Evolutionary conservation across 371 early-diverging fungal species (phyloP).

Genomic region (Rhizopus stolonifer): DNA sequence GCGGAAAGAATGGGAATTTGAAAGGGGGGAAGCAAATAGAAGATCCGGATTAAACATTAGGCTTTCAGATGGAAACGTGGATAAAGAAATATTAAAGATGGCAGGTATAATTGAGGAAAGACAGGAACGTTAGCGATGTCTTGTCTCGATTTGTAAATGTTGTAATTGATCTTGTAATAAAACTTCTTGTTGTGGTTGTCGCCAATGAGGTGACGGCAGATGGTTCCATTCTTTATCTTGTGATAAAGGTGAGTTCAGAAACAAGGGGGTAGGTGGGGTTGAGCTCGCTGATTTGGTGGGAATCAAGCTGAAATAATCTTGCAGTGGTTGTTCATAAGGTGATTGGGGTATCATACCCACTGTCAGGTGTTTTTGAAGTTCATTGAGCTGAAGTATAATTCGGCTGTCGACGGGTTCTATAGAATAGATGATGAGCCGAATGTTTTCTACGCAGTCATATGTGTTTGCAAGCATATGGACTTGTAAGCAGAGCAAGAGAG

Average conservation of each 20-base stretch:
- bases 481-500: slow-evolving; percentile 17
- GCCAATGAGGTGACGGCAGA: neutral
- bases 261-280: slow-evolving; percentile 1
- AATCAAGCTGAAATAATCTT: slow-evolving; percentile 18
- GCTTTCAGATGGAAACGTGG: slow-evolving; percentile 41
- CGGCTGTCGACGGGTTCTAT: slow-evolving; percentile 6
- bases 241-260: neutral
- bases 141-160: slow-evolving; percentile 4
- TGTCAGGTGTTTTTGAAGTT: slow-evolving; percentile 2
- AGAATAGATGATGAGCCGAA: slow-evolving; percentile 9
- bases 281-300: slow-evolving; percentile 13
- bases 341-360: neutral
- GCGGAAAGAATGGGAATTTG: slow-evolving; percentile 59
- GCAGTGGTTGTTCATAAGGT: slow-evolving; percentile 5
- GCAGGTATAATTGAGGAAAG: slow-evolving; percentile 46
- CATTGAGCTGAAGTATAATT: slow-evolving; percentile 12
- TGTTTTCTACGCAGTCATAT: slow-evolving; percentile 11
- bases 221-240: neutral
- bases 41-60: slow-evolving; percentile 49
- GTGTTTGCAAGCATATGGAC: slow-evolving; percentile 6
- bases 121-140: neutral
- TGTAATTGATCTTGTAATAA: neutral
- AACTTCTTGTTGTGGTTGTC: neutral
- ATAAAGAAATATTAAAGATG: slow-evolving; percentile 46
- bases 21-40: slow-evolving; percentile 51